Conservation (phyloP, 768 basidiomycete genomes). For the Coprinellus micaceus region DNA sequence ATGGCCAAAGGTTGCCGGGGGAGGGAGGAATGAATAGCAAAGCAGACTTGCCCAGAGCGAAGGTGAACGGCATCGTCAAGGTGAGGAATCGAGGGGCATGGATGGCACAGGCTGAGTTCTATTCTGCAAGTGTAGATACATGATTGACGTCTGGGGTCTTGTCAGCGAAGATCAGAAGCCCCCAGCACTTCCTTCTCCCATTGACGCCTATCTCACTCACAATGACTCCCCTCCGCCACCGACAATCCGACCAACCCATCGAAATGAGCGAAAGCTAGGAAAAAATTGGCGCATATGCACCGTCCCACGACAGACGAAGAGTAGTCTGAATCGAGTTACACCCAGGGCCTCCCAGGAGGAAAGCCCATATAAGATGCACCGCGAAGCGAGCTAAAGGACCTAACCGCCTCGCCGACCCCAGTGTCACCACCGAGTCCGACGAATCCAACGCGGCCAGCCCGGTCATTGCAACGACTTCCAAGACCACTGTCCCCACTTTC, state of each 20-base stretch:
- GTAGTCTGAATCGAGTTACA: conserved; percentile 68
- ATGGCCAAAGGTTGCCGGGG: not conserved
- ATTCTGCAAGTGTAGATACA: too few species aligned
- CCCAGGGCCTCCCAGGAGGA: conserved; percentile 9
- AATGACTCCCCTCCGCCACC: not conserved
- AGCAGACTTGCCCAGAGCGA: conserved; percentile 30
- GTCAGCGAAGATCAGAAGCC: conserved; percentile 2
- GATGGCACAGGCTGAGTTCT: not conserved
- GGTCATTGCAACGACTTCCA: conserved; percentile 58
- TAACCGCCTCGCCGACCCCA: conserved; percentile 12
- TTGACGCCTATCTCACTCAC: not conserved
- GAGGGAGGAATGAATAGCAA: conserved; percentile 31
- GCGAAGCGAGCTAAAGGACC: conserved; percentile 69
- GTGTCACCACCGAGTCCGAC: conserved; percentile 2
- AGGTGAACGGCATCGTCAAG: conserved; percentile 20
- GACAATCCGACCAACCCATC: conserved; percentile 10
- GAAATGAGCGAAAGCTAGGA: conserved; percentile 15
- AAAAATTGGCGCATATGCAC: conserved; percentile 19
- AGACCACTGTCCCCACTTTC: conserved; percentile 29
- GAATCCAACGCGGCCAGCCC: conserved; percentile 31
- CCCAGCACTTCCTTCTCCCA: not conserved
- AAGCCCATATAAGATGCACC: conserved; percentile 35
- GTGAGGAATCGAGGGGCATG: conserved; percentile 1
- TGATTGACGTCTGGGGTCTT: not conserved
- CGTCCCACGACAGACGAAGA: conserved; percentile 50